These are phyloP conservation scores for Letharia columbiana DNA, from an alignment of 495 filamentous ascomycete species.

Conservation along the genomic window DNA sequence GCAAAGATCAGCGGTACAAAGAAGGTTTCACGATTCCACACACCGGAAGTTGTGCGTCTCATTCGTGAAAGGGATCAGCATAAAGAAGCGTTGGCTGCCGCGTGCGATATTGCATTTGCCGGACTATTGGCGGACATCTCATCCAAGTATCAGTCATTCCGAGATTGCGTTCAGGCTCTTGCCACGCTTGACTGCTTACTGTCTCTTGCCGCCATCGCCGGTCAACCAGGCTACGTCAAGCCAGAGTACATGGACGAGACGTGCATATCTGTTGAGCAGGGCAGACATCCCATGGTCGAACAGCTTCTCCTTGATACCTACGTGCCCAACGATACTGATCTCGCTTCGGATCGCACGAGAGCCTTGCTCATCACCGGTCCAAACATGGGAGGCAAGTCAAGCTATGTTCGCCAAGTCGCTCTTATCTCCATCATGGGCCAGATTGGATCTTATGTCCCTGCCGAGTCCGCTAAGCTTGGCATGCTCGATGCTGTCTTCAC, in stretches of 20 bases:
- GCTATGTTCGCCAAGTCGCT: constrained; percentile 85
- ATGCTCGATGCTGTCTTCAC: constrained; percentile 90
- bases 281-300: constrained; percentile 95
- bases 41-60: constrained; percentile 74
- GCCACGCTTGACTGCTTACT: constrained; percentile 84
- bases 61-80: constrained; percentile 89
- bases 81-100: constrained; percentile 83
- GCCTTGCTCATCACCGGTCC: constrained; percentile 89
- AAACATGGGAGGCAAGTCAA: constrained; percentile 98
- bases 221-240: constrained; percentile 82
- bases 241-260: constrained; percentile 66
- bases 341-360: constrained; percentile 53
- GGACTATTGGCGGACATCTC: constrained; percentile 63
- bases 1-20: constrained; percentile 90
- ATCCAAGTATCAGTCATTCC: constrained; percentile 74
- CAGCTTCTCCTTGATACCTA: constrained; percentile 78
- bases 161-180: constrained; percentile 79
- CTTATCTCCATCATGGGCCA: constrained; percentile 91
- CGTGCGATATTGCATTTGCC: constrained; percentile 79
- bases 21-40: constrained; percentile 86
- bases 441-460: constrained; percentile 90
- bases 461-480: constrained; percentile 61
- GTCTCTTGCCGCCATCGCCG: constrained; percentile 74
- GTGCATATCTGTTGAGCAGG: constrained; percentile 62
- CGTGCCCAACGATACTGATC: constrained; percentile 80